Evolutionary conservation across 1,139 yeast genomes (phyloP), one percentile per base, ranked within the genome.

Genomic region (Debaryomyces udenii): DNA sequence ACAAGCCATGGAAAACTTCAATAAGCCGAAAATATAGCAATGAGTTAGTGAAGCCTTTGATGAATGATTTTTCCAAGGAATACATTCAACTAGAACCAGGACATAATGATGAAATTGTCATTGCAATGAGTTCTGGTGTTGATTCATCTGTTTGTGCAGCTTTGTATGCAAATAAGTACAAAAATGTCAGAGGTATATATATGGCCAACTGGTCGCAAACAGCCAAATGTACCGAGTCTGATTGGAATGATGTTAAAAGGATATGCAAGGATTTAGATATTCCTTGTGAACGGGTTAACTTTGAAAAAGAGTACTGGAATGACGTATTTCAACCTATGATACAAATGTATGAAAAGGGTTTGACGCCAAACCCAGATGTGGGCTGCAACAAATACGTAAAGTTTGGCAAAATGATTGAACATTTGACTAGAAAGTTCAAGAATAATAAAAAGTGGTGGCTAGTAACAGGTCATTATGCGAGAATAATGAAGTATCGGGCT

Each of bases 91-190:
- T 62, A 4, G 52, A 55, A 22, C 93, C 94, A 0, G 45, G 48
- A 1, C 51, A 51, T 3, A 59, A 74, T 27, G 96, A 87, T 54
- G 78, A 73, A 39, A 76, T 93, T 16, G 69, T 86, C 27, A 79
- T 93, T 2, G 96, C 98, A 16, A 89, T 93, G 97, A 89, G 96
- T 1, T 86, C 96, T 0, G 99, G 99, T 0, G 98, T 93, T 0
- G 99, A 93, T 61, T 90, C 98, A 0, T 85, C 96, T 1, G 90
- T 93, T 1, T 81, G 87, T 2, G 98, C 98, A 0, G 82, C 93
- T 0, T 52, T 90, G 43, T 80, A 81, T 56, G 74, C 85, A 1
- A 58, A 66, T 27, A 59, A 66, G 40, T 76, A 74, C 46, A 67
- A 61, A 4, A 80, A 83, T 33, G 94, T 86, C 1, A 64, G 71